phyloP scores from a whole-genome alignment of 2,329 filamentous ascomycete species.

The Seiridium unicorne region DNA sequence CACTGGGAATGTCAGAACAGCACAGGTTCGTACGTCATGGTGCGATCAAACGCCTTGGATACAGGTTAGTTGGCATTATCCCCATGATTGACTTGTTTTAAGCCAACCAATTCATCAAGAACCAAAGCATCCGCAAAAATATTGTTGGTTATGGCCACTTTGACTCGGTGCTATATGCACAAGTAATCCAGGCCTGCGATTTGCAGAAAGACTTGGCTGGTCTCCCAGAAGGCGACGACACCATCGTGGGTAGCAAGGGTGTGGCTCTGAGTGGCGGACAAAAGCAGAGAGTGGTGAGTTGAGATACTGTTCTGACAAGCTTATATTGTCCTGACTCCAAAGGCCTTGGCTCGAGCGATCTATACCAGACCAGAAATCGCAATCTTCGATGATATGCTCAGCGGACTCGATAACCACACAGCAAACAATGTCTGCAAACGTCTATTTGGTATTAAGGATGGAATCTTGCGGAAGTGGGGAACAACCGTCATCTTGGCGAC shows the following conservation, averaged over 20 bases:
- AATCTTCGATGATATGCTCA: slow-evolving; percentile 4
- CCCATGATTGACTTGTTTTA: too few relatives aligned
- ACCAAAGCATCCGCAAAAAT: slow-evolving; percentile 29
- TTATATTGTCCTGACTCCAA: background rate
- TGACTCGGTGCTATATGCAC: slow-evolving; percentile 28
- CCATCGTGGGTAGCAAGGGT: slow-evolving; percentile 32
- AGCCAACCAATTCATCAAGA: slow-evolving; percentile 13
- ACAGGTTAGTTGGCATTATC: background rate
- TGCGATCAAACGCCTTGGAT: slow-evolving; percentile 10
- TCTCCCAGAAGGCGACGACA: slow-evolving; percentile 30
- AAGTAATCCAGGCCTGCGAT: slow-evolving; percentile 32
- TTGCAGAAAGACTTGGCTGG: slow-evolving; percentile 26
- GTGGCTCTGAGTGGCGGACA: slow-evolving; percentile 37
- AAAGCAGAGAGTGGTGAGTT: background rate
- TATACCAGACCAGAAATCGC: background rate
- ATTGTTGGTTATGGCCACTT: slow-evolving; percentile 26
- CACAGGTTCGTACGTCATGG: background rate
- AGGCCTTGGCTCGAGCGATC: background rate
- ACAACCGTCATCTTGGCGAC: background rate
- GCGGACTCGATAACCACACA: background rate
- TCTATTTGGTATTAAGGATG: background rate
- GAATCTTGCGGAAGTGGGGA: background rate
- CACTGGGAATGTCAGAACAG: background rate
- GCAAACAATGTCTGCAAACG: slow-evolving; percentile 6
- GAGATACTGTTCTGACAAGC: background rate